A percentile compares a stretch with the other conserved stretches of the same genome.
Evolutionary conservation across 495 filamentous ascomycete species (phyloP).

Genomic region (Lasiosphaeris hirsuta): DNA sequence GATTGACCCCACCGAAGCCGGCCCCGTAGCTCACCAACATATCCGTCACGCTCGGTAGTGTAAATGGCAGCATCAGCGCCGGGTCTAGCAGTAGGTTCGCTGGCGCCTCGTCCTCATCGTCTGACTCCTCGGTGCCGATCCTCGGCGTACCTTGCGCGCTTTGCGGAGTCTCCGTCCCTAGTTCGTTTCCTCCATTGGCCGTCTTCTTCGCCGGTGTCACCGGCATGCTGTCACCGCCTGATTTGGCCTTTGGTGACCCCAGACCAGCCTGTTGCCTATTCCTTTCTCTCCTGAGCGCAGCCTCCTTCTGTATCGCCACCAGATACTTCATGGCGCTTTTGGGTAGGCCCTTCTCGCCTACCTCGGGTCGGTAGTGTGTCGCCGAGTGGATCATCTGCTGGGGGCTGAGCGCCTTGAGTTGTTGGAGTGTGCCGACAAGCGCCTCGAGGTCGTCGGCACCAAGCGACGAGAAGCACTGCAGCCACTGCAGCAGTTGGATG

Average conservation of each 20-base stretch:
- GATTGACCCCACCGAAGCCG: slow-evolving; percentile 87
- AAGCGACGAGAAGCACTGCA: slow-evolving; percentile 94
- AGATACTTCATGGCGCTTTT: slow-evolving; percentile 87
- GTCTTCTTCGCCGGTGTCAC: slow-evolving; percentile 39
- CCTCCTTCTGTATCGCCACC: slow-evolving; percentile 71
- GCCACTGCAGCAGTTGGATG: slow-evolving; percentile 94
- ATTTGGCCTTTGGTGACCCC: slow-evolving; percentile 31
- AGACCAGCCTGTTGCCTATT: slow-evolving; percentile 23
- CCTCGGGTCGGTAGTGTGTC: slow-evolving; percentile 89
- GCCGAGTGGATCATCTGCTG: slow-evolving; percentile 90
- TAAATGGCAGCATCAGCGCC: slow-evolving; percentile 89
- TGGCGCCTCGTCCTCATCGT: slow-evolving; percentile 59
- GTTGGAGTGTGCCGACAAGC: slow-evolving; percentile 78
- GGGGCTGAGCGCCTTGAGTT: slow-evolving; percentile 77
- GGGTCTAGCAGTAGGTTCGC: slow-evolving; percentile 80
- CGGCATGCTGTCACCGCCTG: slow-evolving; percentile 27
- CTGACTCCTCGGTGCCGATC: slow-evolving; percentile 30
- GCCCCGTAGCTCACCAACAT: slow-evolving; percentile 96
- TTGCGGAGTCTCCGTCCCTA: slow-evolving; percentile 1
- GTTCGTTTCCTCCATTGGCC: slow-evolving; percentile 25
- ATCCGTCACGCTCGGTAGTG: slow-evolving; percentile 89
- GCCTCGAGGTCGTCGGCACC: slow-evolving; percentile 84
- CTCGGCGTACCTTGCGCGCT: slow-evolving; percentile 11
- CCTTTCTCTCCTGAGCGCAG: slow-evolving; percentile 52
- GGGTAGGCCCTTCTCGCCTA: slow-evolving; percentile 86